These are phyloP conservation scores for Nymphaea colorata DNA, from an alignment of 164 flowering plant species.

Conservation along the genomic window DNA sequence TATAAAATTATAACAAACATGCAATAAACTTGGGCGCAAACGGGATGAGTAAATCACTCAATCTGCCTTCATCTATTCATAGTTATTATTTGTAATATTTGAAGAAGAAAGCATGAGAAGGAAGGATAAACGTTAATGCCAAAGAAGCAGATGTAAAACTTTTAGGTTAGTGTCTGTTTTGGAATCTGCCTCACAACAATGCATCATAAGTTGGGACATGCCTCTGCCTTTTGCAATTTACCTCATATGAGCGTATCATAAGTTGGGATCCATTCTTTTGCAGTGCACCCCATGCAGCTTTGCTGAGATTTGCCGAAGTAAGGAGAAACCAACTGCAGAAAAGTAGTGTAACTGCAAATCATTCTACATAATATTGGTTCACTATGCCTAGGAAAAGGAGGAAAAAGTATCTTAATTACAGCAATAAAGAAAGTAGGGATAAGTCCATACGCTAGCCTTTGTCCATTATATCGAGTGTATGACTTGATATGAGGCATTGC, in stretches of 20 bases:
- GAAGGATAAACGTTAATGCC: too few relatives aligned
- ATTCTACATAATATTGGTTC: background rate
- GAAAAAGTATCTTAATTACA: background rate
- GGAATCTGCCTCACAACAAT: slow-evolving; percentile 76
- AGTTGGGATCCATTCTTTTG: slow-evolving; percentile 91
- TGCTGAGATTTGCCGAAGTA: slow-evolving; percentile 94
- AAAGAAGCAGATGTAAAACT: too few relatives aligned
- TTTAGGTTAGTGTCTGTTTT: too few relatives aligned
- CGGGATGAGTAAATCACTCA: too few relatives aligned
- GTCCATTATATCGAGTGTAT: slow-evolving; percentile 81
- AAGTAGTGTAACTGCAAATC: background rate
- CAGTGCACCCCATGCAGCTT: slow-evolving; percentile 99
- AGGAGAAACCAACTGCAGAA: slow-evolving; percentile 80
- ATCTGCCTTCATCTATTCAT: too few relatives aligned
- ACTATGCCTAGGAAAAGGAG: background rate
- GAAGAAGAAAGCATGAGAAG: too few relatives aligned
- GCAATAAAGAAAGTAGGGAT: slow-evolving; percentile 1
- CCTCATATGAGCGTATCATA: slow-evolving; percentile 99
- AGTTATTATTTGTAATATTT: too few relatives aligned
- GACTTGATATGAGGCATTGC: slow-evolving; percentile 99
- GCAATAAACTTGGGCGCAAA: too few relatives aligned
- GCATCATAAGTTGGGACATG: slow-evolving; percentile 85
- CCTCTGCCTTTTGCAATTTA: slow-evolving; percentile 6
- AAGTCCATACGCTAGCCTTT: slow-evolving; percentile 78
- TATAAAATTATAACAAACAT: too few relatives aligned